phyloP scores from a whole-genome alignment of 2,329 filamentous ascomycete species.

The Metarhizium sp. region DNA sequence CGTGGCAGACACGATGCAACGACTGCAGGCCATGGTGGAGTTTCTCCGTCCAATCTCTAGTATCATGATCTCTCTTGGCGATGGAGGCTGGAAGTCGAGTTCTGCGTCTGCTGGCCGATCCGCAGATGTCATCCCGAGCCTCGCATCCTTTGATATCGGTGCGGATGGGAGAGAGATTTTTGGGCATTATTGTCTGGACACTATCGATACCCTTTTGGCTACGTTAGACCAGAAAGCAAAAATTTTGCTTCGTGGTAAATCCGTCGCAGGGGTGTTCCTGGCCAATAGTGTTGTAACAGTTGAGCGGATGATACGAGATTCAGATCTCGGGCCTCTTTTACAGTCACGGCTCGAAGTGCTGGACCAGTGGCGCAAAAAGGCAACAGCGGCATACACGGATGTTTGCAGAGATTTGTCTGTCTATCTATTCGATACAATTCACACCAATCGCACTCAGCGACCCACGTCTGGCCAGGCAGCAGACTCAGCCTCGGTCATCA shows the following conservation, averaged over 20 bases:
- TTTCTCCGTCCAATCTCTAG: constrained; percentile 81
- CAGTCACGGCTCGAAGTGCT: constrained; percentile 56
- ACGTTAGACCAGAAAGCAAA: constrained; percentile 68
- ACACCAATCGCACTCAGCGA: constrained; percentile 68
- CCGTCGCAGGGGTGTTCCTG: constrained; percentile 76
- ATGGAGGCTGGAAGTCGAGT: constrained; percentile 73
- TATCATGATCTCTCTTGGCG: constrained; percentile 84
- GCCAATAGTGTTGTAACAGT: constrained; percentile 81
- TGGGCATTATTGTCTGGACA: constrained; percentile 81
- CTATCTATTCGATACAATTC: constrained; percentile 81
- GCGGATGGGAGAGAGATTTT: constrained; percentile 85
- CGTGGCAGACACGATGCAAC: constrained; percentile 75
- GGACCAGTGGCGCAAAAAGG: constrained; percentile 82
- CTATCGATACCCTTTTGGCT: constrained; percentile 70
- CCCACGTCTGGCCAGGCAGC: constrained; percentile 61
- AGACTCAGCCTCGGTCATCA: constrained; percentile 77
- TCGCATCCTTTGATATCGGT: constrained; percentile 75
- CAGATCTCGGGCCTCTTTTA: constrained; percentile 67
- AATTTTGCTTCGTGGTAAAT: constrained; percentile 64
- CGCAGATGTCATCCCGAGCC: constrained; percentile 57
- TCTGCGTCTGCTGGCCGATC: constrained; percentile 42
- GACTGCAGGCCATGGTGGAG: constrained; percentile 76
- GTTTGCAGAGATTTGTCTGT: constrained; percentile 82
- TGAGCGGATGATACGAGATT: constrained; percentile 74
- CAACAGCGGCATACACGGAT: constrained; percentile 71